Conservation (phyloP, 768 basidiomycete genomes). For the Tricholoma furcatifolium region DNA sequence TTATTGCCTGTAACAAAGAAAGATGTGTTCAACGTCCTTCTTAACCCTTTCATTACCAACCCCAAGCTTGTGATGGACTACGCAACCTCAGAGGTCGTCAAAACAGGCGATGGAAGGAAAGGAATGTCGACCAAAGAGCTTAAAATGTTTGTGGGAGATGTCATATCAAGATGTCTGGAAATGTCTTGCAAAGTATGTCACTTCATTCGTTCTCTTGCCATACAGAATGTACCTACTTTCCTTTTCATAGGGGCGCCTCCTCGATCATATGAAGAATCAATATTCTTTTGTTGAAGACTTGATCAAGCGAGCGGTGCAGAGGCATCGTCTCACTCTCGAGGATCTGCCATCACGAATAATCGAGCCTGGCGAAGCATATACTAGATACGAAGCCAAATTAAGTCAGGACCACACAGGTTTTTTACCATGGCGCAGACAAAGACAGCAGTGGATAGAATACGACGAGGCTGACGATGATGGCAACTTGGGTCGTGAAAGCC, state of each 20-base stretch:
- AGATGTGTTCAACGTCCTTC: conserved; percentile 62
- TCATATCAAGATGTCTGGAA: conserved; percentile 57
- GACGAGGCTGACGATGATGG: not conserved
- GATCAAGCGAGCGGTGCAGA: conserved; percentile 46
- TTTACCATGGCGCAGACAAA: conserved; percentile 4
- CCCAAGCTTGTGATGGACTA: conserved; percentile 52
- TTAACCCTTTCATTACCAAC: conserved; percentile 70
- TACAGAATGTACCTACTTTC: not conserved
- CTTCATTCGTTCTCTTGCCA: not conserved
- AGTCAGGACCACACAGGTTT: conserved; percentile 50
- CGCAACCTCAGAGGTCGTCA: conserved; percentile 33
- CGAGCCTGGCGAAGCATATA: conserved; percentile 47
- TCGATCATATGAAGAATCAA: conserved; percentile 53
- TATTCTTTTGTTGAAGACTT: conserved; percentile 41
- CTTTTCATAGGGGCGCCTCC: conserved; percentile 56
- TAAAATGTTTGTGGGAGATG: conserved; percentile 52
- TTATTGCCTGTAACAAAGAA: conserved; percentile 54
- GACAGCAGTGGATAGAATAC: not conserved
- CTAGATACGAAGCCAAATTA: conserved; percentile 46
- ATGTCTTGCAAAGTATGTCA: conserved; percentile 54
- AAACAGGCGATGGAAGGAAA: conserved; percentile 34
- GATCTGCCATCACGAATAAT: conserved; percentile 56
- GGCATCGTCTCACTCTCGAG: conserved; percentile 51
- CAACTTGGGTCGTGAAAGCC: no score
- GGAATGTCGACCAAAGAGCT: conserved; percentile 42